Conservation (phyloP, 1,139 yeast genomes). For the Nadsonia starkeyi-henricii region DNA sequence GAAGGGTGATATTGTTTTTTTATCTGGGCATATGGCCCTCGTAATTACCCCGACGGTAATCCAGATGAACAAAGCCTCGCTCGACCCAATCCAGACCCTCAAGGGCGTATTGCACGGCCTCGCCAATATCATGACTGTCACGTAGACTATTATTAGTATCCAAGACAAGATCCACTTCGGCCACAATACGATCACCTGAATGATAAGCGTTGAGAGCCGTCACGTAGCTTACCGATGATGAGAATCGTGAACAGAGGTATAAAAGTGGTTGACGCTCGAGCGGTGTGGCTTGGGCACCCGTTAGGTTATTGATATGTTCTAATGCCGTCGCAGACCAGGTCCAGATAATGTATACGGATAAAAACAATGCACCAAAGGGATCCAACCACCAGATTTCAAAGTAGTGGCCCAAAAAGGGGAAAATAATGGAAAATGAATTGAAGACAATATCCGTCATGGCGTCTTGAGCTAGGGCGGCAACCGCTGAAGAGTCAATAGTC, state of each 20-base stretch:
- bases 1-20: no score
- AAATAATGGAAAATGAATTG: slow-evolving; percentile 51
- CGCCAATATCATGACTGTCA: slow-evolving; percentile 71
- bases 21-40: slow-evolving; percentile 21
- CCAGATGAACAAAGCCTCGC: slow-evolving; percentile 71
- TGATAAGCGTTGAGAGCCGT: slow-evolving; percentile 63
- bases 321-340: slow-evolving; percentile 51
- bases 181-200: slow-evolving; percentile 64
- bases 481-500: slow-evolving; percentile 49
- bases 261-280: slow-evolving; percentile 52
- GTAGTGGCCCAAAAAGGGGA: slow-evolving; percentile 48
- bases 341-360: slow-evolving; percentile 47
- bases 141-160: slow-evolving; percentile 40
- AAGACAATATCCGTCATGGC: slow-evolving; percentile 67
- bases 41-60: slow-evolving; percentile 34
- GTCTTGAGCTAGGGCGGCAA: slow-evolving; percentile 71
- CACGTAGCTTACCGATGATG: slow-evolving; percentile 50
- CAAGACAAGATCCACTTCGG: slow-evolving; percentile 61
- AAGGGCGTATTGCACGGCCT: slow-evolving; percentile 65
- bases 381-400: slow-evolving; percentile 56
- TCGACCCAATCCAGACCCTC: slow-evolving; percentile 68
- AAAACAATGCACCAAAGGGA: slow-evolving; percentile 53
- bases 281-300: slow-evolving; percentile 58
- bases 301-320: slow-evolving; percentile 59
- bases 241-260: slow-evolving; percentile 55